Conservation (phyloP, 192 early-diverging fungal genomes). For the Coemansia sp. region DNA sequence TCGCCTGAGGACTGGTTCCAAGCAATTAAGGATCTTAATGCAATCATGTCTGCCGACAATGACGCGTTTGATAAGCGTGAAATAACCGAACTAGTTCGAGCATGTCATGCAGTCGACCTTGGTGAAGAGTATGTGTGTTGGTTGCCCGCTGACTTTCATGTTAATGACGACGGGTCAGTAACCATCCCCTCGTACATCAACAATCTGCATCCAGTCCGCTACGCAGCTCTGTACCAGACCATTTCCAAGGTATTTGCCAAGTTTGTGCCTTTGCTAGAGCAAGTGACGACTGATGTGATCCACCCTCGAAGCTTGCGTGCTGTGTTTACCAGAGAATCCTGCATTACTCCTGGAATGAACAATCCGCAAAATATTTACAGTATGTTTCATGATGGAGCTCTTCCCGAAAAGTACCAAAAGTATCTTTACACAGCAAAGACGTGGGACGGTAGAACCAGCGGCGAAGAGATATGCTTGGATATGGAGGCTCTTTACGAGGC, state of each 20-base stretch:
- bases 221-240: slow-evolving; percentile 45
- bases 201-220: slow-evolving; percentile 58
- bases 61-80: neutral
- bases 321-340: neutral
- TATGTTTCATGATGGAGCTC: neutral
- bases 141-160: slow-evolving; percentile 62
- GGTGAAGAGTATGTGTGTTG: slow-evolving; percentile 27
- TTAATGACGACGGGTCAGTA: slow-evolving; percentile 42
- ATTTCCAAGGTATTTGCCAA: slow-evolving; percentile 47
- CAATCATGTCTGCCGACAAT: neutral
- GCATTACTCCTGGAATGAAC: neutral
- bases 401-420: slow-evolving; percentile 5
- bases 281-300: slow-evolving; percentile 23
- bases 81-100: slow-evolving; percentile 12
- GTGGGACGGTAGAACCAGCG: too few relatives aligned
- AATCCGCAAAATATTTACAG: neutral
- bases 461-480: neutral
- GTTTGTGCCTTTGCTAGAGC: slow-evolving; percentile 64
- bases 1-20: neutral
- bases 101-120: neutral
- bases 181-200: slow-evolving; percentile 65
- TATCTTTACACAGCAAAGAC: neutral
- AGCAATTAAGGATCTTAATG: neutral
- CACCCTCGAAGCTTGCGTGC: neutral
- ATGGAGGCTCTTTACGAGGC: slow-evolving; percentile 9